Base-by-base conservation (phyloP, 768 basidiomycete genomes). In the Phylloporus rhodoxanthus region DNA sequence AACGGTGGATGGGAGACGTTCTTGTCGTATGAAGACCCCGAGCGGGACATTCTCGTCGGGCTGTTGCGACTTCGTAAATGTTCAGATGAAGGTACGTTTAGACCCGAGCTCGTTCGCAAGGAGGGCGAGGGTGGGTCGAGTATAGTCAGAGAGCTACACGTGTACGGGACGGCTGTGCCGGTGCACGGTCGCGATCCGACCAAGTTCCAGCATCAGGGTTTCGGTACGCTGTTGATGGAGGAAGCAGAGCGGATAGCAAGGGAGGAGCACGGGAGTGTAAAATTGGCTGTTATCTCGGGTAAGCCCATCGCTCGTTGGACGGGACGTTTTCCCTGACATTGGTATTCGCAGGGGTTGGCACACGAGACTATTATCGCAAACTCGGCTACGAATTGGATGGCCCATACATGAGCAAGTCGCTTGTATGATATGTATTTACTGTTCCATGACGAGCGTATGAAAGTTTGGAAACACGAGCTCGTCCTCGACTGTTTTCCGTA, bases 1-100 rank as follows among this genome's bases (percentile, higher is more conserved):
- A 99, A 98, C 63, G 95, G 94, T 6, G 94, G 96, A 40, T 99
- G 96, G 96, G 96, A 99, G 72, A 98, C 96, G 2, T 99, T 99
- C 79, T 72, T 99, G 5, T 95, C 94, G 25, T 99, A 98, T 64
- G 96, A 99, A 71, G 96, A 99, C 66, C 95, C 96, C 6, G 92
- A 93, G 68, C 82, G 81, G 47, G 96, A 99, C 61, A 98, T 99
- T 66, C 82, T 99, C 39, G 83, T 99, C 52, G 96, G 96, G 19
- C 71, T 99, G 25, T 75, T 99, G 33, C 81, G 96, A 28, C 72
- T 99, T 59, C 76, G 96, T 43, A 97, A 94, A 66, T 97, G 96
- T 63, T 95, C 92, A 1, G 91, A 94, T 49, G 95, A 98, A 54
- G 94, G 94, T 2, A 98, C 95, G 2, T 99, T 94, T 74, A 77